Base-by-base conservation (phyloP, 805 yeast genomes). In the Wickerhamomyces rabaulensis region DNA sequence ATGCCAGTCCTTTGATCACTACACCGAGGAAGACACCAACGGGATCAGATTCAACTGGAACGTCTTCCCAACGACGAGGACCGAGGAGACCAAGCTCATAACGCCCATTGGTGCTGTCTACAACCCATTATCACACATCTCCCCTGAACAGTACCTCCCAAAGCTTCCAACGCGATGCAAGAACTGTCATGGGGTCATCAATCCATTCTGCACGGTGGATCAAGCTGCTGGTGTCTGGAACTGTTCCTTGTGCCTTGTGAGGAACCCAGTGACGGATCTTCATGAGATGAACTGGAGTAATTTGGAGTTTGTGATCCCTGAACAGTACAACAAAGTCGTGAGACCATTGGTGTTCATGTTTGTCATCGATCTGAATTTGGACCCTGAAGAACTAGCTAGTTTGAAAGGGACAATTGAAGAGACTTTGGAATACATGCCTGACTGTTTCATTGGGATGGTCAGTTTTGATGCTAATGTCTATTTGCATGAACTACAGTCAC, bases 101-200 rank as follows among this genome's bases (percentile, higher is more conserved):
- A 87, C 90, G 23, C 98, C 98, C 8, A 82, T 94, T 39, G 95
- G 96, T 33, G 83, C 95, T 48, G 68, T 94, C 52, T 92, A 87
- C 71, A 89, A 96, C 17, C 99, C 99, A 9, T 75, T 92, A 3
- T 23, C 92, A 84, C 6, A 12, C 21, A 36, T 20, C 12, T 17
- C 39, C 17, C 15, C 13, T 17, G 23, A 36, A 7, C 25, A 20
- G 20, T 36, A 36, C 23, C 16, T 36, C 9, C 5, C 3, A 19
- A 36, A 10, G 13, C 39, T 36, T 63, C 96, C 96, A 9, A 81
- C 81, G 43, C 69, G 80, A 38, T 90, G 97, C 68, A 77, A 87
- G 43, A 67, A 71, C 46, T 92, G 98, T 74, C 80, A 85, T 51
- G 82, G 89, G 6, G 81, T 87, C 40, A 68, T 91, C 64, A 91